These are phyloP conservation scores for Raphidocelis subcapitata DNA, from an alignment of 139 green algal genomes.

Conservation along the genomic window DNA sequence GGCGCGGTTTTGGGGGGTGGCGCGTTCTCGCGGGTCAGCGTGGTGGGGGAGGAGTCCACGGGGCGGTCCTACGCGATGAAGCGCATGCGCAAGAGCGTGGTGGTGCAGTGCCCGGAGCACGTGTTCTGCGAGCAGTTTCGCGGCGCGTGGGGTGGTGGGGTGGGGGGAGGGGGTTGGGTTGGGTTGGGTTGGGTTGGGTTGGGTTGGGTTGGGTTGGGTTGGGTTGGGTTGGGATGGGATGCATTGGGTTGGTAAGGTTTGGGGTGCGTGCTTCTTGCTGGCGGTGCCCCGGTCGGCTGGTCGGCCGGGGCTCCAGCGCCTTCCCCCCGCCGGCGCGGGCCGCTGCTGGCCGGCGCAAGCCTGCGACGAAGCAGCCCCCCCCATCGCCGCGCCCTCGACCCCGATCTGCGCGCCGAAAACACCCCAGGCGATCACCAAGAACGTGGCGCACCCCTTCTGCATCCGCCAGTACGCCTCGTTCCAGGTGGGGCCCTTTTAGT, in stretches of 20 bases:
- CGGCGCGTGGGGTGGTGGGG: not conserved
- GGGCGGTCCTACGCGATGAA: slow-evolving; percentile 88
- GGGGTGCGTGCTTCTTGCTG: not conserved
- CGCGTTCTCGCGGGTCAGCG: slow-evolving; percentile 84
- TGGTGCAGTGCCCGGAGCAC: slow-evolving; percentile 92
- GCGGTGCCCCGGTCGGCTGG: not conserved
- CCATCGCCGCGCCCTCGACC: too few species aligned
- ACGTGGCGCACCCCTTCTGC: slow-evolving; percentile 92
- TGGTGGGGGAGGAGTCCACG: slow-evolving; percentile 68
- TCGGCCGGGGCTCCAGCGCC: too few species aligned
- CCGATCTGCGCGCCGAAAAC: too few species aligned
- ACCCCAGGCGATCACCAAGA: slow-evolving; percentile 88
- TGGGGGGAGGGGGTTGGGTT: slow-evolving; percentile 2
- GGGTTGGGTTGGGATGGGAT: not conserved
- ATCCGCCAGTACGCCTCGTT: slow-evolving; percentile 95
- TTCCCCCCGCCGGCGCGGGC: too few species aligned
- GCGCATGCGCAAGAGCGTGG: slow-evolving; percentile 88
- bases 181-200: not conserved
- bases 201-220: not conserved
- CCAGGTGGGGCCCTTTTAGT: slow-evolving; percentile 61
- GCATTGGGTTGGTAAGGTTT: slow-evolving; percentile 29
- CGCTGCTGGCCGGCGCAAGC: too few species aligned
- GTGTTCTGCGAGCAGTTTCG: slow-evolving; percentile 91
- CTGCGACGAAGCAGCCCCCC: too few species aligned
- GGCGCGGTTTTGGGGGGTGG: slow-evolving; percentile 82